These are phyloP conservation scores for Pichia sp. DNA, from an alignment of 1,139 yeast genomes.

Conservation along the genomic window DNA sequence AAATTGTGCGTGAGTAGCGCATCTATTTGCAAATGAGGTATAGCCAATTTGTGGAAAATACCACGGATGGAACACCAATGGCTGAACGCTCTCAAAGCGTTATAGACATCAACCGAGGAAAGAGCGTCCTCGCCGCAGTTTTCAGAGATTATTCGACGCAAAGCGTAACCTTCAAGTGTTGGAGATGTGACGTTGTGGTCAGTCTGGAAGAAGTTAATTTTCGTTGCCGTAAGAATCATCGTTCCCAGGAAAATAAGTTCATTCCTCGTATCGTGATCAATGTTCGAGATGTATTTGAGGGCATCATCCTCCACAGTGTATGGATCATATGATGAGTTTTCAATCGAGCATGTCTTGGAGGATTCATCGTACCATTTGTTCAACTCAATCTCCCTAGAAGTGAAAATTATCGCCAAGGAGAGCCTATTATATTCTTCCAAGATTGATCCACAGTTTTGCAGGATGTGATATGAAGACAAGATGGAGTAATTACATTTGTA, in stretches of 20 bases:
- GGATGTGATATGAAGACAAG: slow-evolving; percentile 38
- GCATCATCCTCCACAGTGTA: slow-evolving; percentile 28
- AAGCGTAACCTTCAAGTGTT: slow-evolving; percentile 39
- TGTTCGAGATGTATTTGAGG: slow-evolving; percentile 26
- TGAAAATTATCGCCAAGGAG: slow-evolving; percentile 43
- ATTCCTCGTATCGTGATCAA: slow-evolving; percentile 17
- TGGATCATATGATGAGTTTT: slow-evolving; percentile 31
- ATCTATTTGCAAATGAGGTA: slow-evolving; percentile 35
- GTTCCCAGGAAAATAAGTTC: slow-evolving; percentile 38
- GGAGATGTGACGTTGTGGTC: slow-evolving; percentile 43
- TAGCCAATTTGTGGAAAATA: slow-evolving; percentile 35
- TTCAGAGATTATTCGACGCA: slow-evolving; percentile 35
- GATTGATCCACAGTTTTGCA: slow-evolving; percentile 33
- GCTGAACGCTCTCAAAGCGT: slow-evolving; percentile 46
- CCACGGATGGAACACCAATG: slow-evolving; percentile 54
- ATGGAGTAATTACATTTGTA: slow-evolving; percentile 33
- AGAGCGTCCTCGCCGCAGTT: slow-evolving; percentile 39
- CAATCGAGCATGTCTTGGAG: slow-evolving; percentile 35
- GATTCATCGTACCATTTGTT: slow-evolving; percentile 49
- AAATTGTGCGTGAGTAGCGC: slow-evolving; percentile 30
- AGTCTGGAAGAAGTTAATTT: slow-evolving; percentile 48
- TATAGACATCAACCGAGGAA: slow-evolving; percentile 36
- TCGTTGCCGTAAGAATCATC: slow-evolving; percentile 39
- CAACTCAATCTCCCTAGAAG: slow-evolving; percentile 42
- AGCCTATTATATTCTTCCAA: slow-evolving; percentile 34